phyloP scores from a whole-genome alignment of 495 filamentous ascomycete species.

The Podospora fimiseda region DNA sequence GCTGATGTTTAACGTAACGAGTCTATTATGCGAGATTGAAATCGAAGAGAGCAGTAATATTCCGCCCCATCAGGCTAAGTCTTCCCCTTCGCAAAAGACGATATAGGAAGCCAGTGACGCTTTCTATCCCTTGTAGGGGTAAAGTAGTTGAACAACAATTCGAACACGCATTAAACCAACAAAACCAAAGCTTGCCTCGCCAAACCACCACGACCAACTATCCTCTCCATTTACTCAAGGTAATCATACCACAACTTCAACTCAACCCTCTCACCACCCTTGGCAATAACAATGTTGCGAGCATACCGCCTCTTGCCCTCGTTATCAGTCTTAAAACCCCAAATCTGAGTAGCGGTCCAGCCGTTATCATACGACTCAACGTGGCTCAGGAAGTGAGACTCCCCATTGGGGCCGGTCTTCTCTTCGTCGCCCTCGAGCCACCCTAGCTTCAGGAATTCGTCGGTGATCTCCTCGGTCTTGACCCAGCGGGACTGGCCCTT shows the following conservation, averaged over 20 bases:
- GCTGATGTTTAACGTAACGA: no score
- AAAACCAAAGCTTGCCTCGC: neutral
- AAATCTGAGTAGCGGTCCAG: conserved; percentile 57
- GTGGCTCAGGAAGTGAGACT: conserved; percentile 44
- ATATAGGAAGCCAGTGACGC: no score
- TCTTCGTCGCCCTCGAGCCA: conserved; percentile 48
- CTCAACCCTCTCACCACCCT: conserved; percentile 54
- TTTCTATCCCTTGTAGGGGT: no score
- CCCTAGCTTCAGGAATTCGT: conserved; percentile 44
- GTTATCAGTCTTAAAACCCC: conserved; percentile 42
- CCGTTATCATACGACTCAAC: conserved; percentile 49
- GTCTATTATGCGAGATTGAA: no score
- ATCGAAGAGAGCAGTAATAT: no score
- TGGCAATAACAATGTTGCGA: conserved; percentile 58
- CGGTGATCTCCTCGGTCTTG: conserved; percentile 26
- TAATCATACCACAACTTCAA: conserved; percentile 73
- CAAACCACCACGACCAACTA: neutral
- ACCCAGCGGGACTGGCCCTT: conserved; percentile 55
- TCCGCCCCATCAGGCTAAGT: no score
- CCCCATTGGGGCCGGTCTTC: conserved; percentile 41
- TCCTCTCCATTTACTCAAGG: conserved; percentile 8
- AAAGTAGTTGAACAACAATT: no score
- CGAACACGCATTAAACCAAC: no score
- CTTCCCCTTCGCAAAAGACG: no score
- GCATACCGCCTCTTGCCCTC: conserved; percentile 59